Conservation (phyloP, 164 flowering plant species). For the Vitis labrusca region DNA sequence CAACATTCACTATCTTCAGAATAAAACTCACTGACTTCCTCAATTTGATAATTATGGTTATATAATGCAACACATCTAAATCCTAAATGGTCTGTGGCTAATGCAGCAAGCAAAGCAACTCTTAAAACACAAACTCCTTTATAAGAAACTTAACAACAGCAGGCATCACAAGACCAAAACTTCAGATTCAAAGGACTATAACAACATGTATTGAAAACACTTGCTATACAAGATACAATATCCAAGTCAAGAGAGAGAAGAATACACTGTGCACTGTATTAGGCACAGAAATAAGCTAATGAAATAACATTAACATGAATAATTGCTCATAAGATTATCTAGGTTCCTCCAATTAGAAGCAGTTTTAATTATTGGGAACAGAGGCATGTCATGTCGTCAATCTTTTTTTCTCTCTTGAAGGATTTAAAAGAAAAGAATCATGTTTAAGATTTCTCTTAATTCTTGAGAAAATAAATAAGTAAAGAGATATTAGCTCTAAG, state of each 20-base stretch:
- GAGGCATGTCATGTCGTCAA: background rate
- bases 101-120: background rate
- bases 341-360: background rate
- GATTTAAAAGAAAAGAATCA: background rate
- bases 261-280: background rate
- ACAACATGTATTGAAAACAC: background rate
- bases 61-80: background rate
- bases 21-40: too few relatives aligned
- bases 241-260: background rate
- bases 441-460: background rate
- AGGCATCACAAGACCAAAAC: too few relatives aligned
- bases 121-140: background rate
- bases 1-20: too few relatives aligned
- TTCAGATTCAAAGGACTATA: background rate
- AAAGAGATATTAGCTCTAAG: too few relatives aligned
- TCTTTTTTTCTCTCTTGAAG: background rate
- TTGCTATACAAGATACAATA: background rate
- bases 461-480: too few relatives aligned
- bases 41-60: background rate
- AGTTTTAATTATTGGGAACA: background rate
- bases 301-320: background rate
- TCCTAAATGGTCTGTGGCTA: background rate
- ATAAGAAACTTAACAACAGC: background rate
- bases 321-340: background rate
- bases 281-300: too few relatives aligned